phyloP scores from a whole-genome alignment of 2,329 filamentous ascomycete genomes.

The Alternaria longipes region DNA sequence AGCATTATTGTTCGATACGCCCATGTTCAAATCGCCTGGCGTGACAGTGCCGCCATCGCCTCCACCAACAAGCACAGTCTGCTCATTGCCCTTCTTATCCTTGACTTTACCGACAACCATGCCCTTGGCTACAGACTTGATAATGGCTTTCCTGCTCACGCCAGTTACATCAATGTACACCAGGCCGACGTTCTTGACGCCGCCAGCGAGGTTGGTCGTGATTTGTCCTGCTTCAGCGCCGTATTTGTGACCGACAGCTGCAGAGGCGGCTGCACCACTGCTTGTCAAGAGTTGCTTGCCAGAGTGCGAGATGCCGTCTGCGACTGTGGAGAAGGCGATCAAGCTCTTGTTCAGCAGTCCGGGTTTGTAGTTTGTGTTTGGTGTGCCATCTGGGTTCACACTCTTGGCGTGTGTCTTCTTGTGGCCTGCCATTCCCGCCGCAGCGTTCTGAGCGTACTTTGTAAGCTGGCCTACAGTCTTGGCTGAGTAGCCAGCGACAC shows the following conservation, averaged over 20 bases:
- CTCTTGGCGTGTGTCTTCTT: constrained; percentile 67
- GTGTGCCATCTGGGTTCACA: constrained; percentile 74
- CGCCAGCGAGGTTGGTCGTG: constrained; percentile 78
- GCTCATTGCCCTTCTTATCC: constrained; percentile 75
- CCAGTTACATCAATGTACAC: constrained; percentile 98
- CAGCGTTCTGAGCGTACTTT: constrained; percentile 88
- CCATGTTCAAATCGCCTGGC: constrained; percentile 50
- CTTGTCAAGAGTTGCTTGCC: constrained; percentile 79
- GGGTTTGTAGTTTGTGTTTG: constrained; percentile 76
- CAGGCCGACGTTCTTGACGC: constrained; percentile 93
- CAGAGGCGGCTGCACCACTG: constrained; percentile 79
- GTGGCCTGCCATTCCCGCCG: constrained; percentile 75
- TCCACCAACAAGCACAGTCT: constrained; percentile 72
- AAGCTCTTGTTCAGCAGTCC: constrained; percentile 93
- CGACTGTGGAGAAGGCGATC: constrained; percentile 95
- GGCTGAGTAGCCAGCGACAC: constrained; percentile 80
- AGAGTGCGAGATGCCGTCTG: constrained; percentile 90
- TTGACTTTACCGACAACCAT: constrained; percentile 89
- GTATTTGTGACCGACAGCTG: constrained; percentile 88
- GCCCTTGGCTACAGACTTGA: constrained; percentile 93
- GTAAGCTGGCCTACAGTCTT: constrained; percentile 87
- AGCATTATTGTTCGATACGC: constrained; percentile 40
- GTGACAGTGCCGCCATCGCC: constrained; percentile 62
- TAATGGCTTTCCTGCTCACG: constrained; percentile 85
- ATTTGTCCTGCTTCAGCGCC: constrained; percentile 84